Evolutionary conservation across 208 protist species (phyloP), one percentile per base, ranked within the genome.

Genomic region (Trypanosoma avium): DNA sequence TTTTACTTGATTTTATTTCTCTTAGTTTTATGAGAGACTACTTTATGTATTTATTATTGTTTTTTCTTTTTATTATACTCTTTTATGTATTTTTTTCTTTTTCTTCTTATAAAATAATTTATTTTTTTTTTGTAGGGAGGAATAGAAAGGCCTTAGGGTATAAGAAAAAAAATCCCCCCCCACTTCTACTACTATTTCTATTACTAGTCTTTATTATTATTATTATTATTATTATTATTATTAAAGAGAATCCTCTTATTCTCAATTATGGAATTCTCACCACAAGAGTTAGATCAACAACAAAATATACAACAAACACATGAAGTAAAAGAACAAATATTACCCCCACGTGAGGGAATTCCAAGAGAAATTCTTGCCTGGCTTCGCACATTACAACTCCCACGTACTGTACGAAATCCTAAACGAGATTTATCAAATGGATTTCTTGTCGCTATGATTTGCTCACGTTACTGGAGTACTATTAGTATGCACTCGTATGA

Each of bases 371-470:
- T 98, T 0, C 35, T 97, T 8, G 67, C 79, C 21, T 98, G 96
- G 94, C 46, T 98, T 46, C 92, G 96, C 58, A 79, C 81, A n/a
- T 74, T 98, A 47, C 74, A 90, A 17, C 80, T 98, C 9, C 76
- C 88, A 9, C 82, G 75, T 56, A 62, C 73, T 12, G 61, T 97
- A 13, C 86, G 87, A 43, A 73, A 96, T 61, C 81, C 91, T 0
- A 85, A 82, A 60, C 84, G 97, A 10, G 97, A 98, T 64, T 77
- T 97, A 15, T 68, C 82, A 22, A 98, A 97, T 67, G 97, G 97
- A 1, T 96, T 85, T 70, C 56, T 97, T 22, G 64, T 98, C 3
- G 97, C 94, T 0, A 82, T 97, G 48, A 97, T 98, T 26, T 97
- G 95, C 70, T 86, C 89, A 1, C 82, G 80, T 35, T 98, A 98